Evolutionary conservation across 495 filamentous ascomycete genomes (phyloP).

Genomic region (Choiromyces venosus): DNA sequence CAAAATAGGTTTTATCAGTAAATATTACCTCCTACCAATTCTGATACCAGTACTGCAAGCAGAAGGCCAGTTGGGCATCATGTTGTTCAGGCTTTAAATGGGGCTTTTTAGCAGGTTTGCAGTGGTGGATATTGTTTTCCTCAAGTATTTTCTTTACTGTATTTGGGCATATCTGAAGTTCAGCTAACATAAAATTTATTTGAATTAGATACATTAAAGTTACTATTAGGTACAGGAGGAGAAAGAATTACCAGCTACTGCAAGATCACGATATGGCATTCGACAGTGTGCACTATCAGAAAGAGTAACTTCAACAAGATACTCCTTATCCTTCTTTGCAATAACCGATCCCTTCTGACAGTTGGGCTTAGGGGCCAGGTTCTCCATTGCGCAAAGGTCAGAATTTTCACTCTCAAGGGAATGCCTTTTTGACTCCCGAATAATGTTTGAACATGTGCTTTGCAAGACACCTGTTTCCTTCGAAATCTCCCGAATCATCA

Average conservation of each 20-base stretch:
- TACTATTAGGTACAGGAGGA: neutral
- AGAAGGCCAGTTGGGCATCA: too few species aligned
- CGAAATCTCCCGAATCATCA: constrained; percentile 21
- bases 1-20: constrained; percentile 10
- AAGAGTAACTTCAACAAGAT: constrained; percentile 17
- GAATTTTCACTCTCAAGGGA: constrained; percentile 14
- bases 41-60: too few species aligned
- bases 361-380: constrained; percentile 12
- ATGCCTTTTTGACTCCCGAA: constrained; percentile 20
- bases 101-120: too few species aligned
- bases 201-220: too few species aligned
- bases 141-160: too few species aligned
- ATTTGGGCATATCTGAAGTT: too few species aligned
- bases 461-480: constrained; percentile 12
- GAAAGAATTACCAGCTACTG: constrained; percentile 20
- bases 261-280: constrained; percentile 23
- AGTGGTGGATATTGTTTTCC: too few species aligned
- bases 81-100: too few species aligned
- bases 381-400: constrained; percentile 15
- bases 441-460: constrained; percentile 20
- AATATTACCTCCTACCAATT: neutral
- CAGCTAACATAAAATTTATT: too few species aligned
- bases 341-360: constrained; percentile 3
- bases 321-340: neutral
- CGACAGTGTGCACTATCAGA: constrained; percentile 20